Conservation (phyloP, 2,329 filamentous ascomycete genomes). For the Emmonsia crescens region DNA sequence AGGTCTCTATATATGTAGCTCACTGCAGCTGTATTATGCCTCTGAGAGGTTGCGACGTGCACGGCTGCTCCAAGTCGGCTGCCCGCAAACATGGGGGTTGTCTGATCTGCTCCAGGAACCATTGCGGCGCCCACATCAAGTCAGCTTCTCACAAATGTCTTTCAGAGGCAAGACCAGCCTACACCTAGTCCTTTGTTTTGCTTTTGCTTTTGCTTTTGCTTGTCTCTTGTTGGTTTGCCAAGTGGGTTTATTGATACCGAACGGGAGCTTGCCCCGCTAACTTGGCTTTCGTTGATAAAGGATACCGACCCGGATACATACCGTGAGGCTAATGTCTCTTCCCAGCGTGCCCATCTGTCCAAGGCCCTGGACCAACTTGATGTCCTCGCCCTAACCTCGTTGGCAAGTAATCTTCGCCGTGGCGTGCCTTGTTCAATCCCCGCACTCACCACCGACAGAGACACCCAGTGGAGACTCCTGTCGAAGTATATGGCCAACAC, state of each 20-base stretch:
- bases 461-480: neutral
- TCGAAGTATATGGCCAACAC: neutral
- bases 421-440: slow-evolving; percentile 1
- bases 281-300: neutral
- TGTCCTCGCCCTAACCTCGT: neutral
- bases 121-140: slow-evolving; percentile 2
- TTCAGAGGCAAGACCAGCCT: slow-evolving; percentile 1
- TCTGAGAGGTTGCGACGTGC: slow-evolving; percentile 1
- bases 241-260: neutral
- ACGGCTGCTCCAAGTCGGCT: slow-evolving; percentile 3
- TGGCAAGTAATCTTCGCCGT: slow-evolving; percentile 2
- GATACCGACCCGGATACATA: neutral
- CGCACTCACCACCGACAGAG: neutral
- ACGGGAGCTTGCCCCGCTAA: neutral
- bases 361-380: neutral
- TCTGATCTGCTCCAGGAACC: slow-evolving; percentile 1
- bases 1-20: neutral
- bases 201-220: neutral
- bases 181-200: neutral
- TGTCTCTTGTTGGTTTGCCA: neutral
- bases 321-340: neutral
- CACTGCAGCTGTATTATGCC: slow-evolving; percentile 1
- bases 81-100: slow-evolving; percentile 3
- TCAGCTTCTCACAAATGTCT: slow-evolving; percentile 6
- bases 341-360: neutral